Evolutionary conservation across 2,329 filamentous ascomycete species (phyloP), one percentile per base, ranked within the genome.

Genomic region (Aureobasidium zeae): DNA sequence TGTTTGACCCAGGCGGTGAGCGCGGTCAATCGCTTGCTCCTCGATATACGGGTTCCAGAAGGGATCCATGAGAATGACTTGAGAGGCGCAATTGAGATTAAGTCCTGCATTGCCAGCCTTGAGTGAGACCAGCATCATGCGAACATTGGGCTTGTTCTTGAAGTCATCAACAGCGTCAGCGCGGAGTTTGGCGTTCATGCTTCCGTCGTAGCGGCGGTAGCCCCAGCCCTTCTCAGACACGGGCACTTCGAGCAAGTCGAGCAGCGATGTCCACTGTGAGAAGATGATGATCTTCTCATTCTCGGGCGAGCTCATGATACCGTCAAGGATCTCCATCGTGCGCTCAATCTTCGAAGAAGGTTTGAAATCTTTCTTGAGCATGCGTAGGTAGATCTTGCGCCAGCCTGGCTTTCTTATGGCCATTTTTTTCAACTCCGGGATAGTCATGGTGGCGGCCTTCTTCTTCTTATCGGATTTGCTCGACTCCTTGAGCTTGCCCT

Each of bases 11-110:
- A 94, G 88, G 8, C 88, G 82, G 62, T 94, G 83, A 2, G 87
- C 85, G 16, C 88, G 82, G 59, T 94, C 88, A 38, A 94, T 81
- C 3, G 88, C 88, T 63, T 95, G 88, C 63, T 87, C 86, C 64
- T 94, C 88, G 36, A 93, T 83, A 57, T 83, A 94, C 0, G 87
- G 88, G 51, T 94, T 95, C 86, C 86, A 94, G 66, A 93, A 94
- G 0, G 87, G 87, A 58, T 94, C 87, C 57, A 94, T 78, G 51
- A 94, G 83, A 60, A 95, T 86, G 52, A 94, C 85, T 50, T 86
- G 81, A 1, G 80, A 86, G 0, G 87, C 88, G 13, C 79, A 77
- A 28, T 83, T 85, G 16, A 95, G 72, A 56, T 95, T 95, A 33
- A 95, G 73, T 1, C 88, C 88, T 0, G 87, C 79, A 53, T 89